A percentile compares a stretch with the other conserved stretches of the same genome.
phyloP scores from a whole-genome alignment of 495 filamentous ascomycete species.

The Hypoxylon rickii region DNA sequence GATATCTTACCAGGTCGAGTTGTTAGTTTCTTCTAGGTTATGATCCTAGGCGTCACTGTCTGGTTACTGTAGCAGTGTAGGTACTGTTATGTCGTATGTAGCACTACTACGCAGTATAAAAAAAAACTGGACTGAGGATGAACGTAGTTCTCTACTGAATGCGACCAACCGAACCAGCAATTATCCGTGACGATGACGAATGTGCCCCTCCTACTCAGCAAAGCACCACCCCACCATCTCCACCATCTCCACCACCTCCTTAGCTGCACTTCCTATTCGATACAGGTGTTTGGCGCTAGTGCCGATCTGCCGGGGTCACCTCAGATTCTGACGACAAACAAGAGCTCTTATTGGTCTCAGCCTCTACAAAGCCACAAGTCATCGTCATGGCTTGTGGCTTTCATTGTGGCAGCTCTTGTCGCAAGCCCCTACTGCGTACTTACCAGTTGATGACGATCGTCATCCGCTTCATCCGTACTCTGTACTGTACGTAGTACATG shows the following conservation, averaged over 20 bases:
- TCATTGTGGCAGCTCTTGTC: constrained; percentile 1
- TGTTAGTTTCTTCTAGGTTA: too few relatives aligned
- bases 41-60: too few relatives aligned
- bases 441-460: constrained; percentile 24
- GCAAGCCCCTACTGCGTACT: constrained; percentile 25
- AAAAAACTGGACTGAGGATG: too few relatives aligned
- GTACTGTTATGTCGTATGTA: too few relatives aligned
- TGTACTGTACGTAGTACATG: too few relatives aligned
- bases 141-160: too few relatives aligned
- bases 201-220: constrained; percentile 24
- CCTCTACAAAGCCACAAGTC: constrained; percentile 6
- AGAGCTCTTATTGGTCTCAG: constrained; percentile 14
- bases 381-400: constrained; percentile 25
- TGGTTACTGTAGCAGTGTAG: too few relatives aligned
- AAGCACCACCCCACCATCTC: constrained; percentile 4
- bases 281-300: constrained; percentile 11
- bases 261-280: constrained; percentile 21
- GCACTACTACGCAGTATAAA: too few relatives aligned
- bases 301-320: constrained; percentile 30
- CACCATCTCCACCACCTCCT: too few relatives aligned
- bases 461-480: constrained; percentile 29
- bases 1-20: too few relatives aligned
- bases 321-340: not conserved
- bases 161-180: too few relatives aligned
- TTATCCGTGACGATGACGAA: constrained; percentile 31